Conservation (phyloP, 805 yeast species). For the Lachancea lanzarotensis region DNA sequence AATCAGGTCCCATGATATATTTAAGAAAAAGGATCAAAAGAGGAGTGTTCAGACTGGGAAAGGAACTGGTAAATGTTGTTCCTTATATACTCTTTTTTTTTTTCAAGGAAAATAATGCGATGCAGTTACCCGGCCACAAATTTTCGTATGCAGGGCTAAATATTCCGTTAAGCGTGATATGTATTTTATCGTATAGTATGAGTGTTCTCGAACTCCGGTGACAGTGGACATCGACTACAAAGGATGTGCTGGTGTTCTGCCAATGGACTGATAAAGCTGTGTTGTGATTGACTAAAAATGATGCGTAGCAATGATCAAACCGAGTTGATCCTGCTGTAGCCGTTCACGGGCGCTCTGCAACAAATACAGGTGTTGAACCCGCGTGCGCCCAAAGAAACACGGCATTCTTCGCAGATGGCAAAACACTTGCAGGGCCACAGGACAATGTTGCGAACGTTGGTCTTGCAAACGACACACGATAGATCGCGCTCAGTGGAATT, state of each 20-base stretch:
- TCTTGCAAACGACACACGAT: constrained; percentile 77
- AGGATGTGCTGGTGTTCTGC: too few relatives aligned
- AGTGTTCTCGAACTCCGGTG: not conserved
- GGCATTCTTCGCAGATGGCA: constrained; percentile 79
- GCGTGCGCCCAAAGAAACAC: constrained; percentile 63
- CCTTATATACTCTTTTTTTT: not conserved
- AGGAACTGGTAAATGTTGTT: not conserved
- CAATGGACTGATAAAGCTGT: too few relatives aligned
- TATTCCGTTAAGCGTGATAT: too few relatives aligned
- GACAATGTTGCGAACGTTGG: constrained; percentile 64
- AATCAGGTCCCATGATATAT: constrained; percentile 26
- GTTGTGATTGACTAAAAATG: too few relatives aligned
- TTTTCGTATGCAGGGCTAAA: not conserved
- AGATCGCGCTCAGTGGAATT: constrained; percentile 16
- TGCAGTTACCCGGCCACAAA: not conserved
- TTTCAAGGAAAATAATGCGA: not conserved
- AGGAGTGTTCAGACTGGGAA: too few relatives aligned
- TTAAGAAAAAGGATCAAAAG: not conserved
- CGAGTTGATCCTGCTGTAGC: constrained; percentile 36
- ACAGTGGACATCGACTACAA: not conserved
- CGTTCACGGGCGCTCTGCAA: constrained; percentile 70
- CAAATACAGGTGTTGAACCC: constrained; percentile 78
- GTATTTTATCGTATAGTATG: not conserved
- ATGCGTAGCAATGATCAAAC: too few relatives aligned
- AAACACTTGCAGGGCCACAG: constrained; percentile 93